These are phyloP conservation scores for Lachnellula occidentalis DNA, from an alignment of 2,329 filamentous ascomycete species.

Conservation along the genomic window DNA sequence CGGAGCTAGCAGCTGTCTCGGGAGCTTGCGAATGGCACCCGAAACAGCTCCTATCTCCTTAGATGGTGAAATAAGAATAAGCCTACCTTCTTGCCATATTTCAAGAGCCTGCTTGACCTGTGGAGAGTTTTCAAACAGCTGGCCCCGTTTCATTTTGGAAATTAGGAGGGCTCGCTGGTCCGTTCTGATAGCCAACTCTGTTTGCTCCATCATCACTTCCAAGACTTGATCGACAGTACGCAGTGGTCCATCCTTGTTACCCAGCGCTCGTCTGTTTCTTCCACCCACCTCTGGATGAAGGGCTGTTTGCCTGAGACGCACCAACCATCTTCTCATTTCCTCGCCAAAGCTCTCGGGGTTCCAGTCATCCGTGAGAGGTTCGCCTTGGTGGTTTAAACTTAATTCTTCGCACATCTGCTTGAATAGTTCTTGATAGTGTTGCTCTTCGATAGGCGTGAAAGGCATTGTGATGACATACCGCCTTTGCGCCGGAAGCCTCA, in stretches of 20 bases:
- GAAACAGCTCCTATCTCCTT: too few species aligned
- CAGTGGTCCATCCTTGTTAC: conserved; percentile 60
- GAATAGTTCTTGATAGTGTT: conserved; percentile 76
- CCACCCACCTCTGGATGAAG: conserved; percentile 78
- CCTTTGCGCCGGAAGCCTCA: conserved; percentile 75
- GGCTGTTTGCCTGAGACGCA: conserved; percentile 72
- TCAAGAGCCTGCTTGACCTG: conserved; percentile 60
- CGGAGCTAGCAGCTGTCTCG: too few species aligned
- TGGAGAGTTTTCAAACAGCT: conserved; percentile 72
- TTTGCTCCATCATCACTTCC: conserved; percentile 86
- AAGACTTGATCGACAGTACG: conserved; percentile 82
- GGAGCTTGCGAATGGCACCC: too few species aligned
- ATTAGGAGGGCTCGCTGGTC: conserved; percentile 65
- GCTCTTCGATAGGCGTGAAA: conserved; percentile 85
- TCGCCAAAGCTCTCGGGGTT: conserved; percentile 56
- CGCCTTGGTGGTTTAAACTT: conserved; percentile 59
- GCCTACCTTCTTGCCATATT: conserved; percentile 53
- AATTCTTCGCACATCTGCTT: conserved; percentile 68
- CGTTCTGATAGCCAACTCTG: conserved; percentile 57
- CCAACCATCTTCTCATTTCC: conserved; percentile 72
- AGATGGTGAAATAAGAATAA: too few species aligned
- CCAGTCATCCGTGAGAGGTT: conserved; percentile 63
- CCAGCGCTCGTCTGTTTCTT: conserved; percentile 58
- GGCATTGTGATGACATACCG: conserved; percentile 84
- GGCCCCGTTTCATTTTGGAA: conserved; percentile 62